These are phyloP conservation scores for Turnera subulata DNA, from an alignment of 345 rosid genomes.

Conservation along the genomic window DNA sequence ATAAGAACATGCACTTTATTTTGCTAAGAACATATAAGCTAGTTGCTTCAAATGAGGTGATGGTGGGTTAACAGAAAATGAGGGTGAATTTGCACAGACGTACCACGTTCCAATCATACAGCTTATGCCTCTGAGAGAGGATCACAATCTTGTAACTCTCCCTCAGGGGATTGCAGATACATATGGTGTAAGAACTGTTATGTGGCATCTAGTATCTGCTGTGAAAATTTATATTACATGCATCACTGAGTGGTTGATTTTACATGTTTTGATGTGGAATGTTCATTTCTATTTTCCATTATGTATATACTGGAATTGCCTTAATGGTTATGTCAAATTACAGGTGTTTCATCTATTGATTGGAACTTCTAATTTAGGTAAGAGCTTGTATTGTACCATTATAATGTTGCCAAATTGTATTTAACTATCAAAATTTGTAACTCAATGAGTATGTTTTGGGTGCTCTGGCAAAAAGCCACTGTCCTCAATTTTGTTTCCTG, in stretches of 20 bases:
- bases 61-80: neutral
- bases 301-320: constrained; percentile 9
- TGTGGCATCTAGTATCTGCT: too few relatives aligned
- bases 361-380: constrained; percentile 57
- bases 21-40: constrained; percentile 17
- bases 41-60: constrained; percentile 12
- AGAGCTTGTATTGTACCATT: constrained; percentile 12
- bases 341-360: constrained; percentile 67
- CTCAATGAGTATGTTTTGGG: neutral
- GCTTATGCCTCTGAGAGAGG: too few relatives aligned
- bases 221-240: neutral
- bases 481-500: neutral
- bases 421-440: neutral
- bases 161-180: too few relatives aligned
- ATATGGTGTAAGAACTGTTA: too few relatives aligned
- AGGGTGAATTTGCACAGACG: too few relatives aligned
- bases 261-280: neutral
- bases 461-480: neutral
- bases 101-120: too few relatives aligned
- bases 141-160: too few relatives aligned
- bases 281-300: constrained; percentile 6
- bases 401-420: neutral
- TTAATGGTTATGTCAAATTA: constrained; percentile 19
- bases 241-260: neutral
- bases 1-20: neutral